Evolutionary conservation across 2,329 filamentous ascomycete species (phyloP).

Genomic region (Rugonectria rugulosa): DNA sequence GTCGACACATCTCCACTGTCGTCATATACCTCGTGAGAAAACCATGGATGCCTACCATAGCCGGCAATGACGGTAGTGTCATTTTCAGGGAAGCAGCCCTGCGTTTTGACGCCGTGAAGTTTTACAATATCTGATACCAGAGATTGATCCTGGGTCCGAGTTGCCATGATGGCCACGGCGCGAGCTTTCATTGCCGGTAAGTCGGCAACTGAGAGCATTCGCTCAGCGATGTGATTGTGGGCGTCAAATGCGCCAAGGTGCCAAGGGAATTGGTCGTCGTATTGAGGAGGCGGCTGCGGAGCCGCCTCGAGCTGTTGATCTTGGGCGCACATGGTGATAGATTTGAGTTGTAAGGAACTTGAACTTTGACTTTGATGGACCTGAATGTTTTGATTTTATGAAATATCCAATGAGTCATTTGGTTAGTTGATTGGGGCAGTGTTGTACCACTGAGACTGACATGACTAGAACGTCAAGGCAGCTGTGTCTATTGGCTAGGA

Average conservation of each 20-base stretch:
- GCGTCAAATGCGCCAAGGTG: constrained; percentile 44
- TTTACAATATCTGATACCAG: constrained; percentile 17
- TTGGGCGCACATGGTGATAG: constrained; percentile 24
- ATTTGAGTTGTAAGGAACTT: background rate
- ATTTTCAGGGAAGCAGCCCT: background rate
- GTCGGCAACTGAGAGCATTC: constrained; percentile 1
- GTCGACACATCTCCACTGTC: constrained; percentile 14
- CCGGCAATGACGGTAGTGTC: constrained; percentile 26
- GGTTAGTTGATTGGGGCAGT: too few relatives aligned
- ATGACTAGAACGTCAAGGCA: too few relatives aligned
- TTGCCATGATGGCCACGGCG: constrained; percentile 32
- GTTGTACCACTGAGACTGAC: too few relatives aligned
- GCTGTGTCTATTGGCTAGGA: too few relatives aligned
- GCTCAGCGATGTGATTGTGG: constrained; percentile 34
- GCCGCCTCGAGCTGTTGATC: constrained; percentile 7
- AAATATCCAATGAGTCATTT: too few relatives aligned
- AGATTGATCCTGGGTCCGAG: constrained; percentile 33
- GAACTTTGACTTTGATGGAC: too few relatives aligned
- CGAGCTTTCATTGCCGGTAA: constrained; percentile 27
- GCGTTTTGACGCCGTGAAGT: constrained; percentile 6
- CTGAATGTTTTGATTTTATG: too few relatives aligned
- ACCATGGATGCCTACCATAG: constrained; percentile 37
- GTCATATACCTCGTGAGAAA: constrained; percentile 34
- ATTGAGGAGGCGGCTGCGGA: background rate
- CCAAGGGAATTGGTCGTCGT: constrained; percentile 32